Conservation (phyloP, 768 basidiomycete genomes). For the Trametes elegans region DNA sequence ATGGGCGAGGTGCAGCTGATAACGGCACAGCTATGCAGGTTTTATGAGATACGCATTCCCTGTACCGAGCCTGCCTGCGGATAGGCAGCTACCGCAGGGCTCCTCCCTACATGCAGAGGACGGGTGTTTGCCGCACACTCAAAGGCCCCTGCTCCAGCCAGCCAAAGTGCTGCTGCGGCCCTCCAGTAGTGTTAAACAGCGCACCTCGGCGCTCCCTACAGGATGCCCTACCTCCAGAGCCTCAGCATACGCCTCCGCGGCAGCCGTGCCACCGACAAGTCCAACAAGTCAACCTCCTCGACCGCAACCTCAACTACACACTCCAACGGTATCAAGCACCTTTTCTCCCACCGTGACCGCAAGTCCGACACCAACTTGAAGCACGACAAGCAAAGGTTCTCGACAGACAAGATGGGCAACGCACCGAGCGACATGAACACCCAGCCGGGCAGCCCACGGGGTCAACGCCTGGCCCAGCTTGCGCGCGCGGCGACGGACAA, state of each 20-base stretch:
- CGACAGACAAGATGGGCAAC: constrained; percentile 15
- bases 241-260: constrained; percentile 19
- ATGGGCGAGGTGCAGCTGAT: neutral
- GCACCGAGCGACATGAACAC: constrained; percentile 20
- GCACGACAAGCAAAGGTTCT: neutral
- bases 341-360: neutral
- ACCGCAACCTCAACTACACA: neutral
- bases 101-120: constrained; percentile 4
- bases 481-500: constrained; percentile 3
- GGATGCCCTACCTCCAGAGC: constrained; percentile 15
- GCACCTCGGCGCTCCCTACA: neutral
- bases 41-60: neutral
- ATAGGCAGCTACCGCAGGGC: neutral
- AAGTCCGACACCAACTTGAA: neutral
- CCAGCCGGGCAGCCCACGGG: neutral
- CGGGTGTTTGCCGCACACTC: neutral
- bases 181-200: neutral
- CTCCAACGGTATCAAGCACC: constrained; percentile 9
- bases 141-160: constrained; percentile 10
- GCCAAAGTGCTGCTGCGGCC: neutral
- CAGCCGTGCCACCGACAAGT: neutral
- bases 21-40: neutral
- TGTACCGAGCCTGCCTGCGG: neutral
- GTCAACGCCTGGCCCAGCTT: neutral
- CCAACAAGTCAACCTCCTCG: constrained; percentile 2